Conservation (phyloP, 768 basidiomycete genomes). For the Xanthoconium stramineum region DNA sequence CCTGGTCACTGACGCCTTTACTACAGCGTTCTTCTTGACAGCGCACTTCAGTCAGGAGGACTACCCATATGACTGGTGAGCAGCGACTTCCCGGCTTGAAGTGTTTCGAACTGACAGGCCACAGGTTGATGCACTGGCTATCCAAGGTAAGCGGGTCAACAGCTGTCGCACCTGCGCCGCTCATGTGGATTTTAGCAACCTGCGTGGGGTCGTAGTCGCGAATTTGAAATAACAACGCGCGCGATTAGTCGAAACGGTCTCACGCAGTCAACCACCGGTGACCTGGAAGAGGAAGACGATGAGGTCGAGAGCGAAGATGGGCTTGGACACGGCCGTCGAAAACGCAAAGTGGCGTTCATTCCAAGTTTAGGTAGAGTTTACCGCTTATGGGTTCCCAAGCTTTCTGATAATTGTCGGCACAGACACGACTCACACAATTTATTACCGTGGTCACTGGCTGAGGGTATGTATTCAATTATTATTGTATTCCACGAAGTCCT, state of each 20-base stretch:
- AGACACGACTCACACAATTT: conserved; percentile 89
- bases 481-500: conserved; percentile 10
- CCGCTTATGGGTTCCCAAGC: conserved; percentile 11
- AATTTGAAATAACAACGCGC: conserved; percentile 87
- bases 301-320: conserved; percentile 49
- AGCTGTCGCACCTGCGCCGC: conserved; percentile 3
- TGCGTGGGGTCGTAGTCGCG: conserved; percentile 83
- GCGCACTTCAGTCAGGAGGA: conserved; percentile 88
- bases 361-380: conserved; percentile 68
- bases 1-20: conserved; percentile 7
- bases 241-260: conserved; percentile 62
- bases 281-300: conserved; percentile 77
- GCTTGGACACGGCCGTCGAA: conserved; percentile 65
- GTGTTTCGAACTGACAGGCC: conserved; percentile 2
- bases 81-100: neutral
- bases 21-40: conserved; percentile 79
- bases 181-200: conserved; percentile 61
- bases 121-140: conserved; percentile 87
- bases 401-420: conserved; percentile 14
- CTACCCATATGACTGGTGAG: conserved; percentile 81
- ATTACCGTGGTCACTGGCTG: conserved; percentile 87
- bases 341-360: conserved; percentile 80
- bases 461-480: conserved; percentile 46
- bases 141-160: conserved; percentile 53
- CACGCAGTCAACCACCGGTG: conserved; percentile 66